Conservation (phyloP, 768 basidiomycete genomes). For the Russula compacta region DNA sequence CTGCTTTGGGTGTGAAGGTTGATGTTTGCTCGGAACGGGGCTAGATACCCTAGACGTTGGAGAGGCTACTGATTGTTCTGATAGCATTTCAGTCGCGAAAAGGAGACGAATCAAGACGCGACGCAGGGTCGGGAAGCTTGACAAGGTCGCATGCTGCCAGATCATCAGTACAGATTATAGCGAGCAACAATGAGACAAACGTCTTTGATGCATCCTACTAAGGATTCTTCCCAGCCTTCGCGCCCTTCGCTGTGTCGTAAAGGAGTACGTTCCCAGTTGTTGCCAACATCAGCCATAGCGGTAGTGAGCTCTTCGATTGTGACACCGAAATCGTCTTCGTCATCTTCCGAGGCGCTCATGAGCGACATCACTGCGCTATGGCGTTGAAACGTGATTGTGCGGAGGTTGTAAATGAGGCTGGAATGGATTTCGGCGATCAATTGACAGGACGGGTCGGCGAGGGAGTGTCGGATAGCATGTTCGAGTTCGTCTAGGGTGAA, state of each 20-base stretch:
- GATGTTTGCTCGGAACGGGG: conserved; percentile 33
- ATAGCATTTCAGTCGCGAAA: conserved; percentile 51
- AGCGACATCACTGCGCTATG: conserved; percentile 69
- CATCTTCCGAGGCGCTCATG: conserved; percentile 33
- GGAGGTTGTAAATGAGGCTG: conserved; percentile 77
- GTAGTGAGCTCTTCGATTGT: conserved; percentile 52
- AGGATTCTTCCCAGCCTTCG: conserved; percentile 85
- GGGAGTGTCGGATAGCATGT: conserved; percentile 70
- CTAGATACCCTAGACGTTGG: conserved; percentile 39
- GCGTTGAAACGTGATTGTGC: conserved; percentile 70
- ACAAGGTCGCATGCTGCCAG: conserved; percentile 59
- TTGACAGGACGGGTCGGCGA: conserved; percentile 56
- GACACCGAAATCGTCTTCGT: conserved; percentile 43
- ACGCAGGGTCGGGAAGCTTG: conserved; percentile 65
- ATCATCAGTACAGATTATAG: not conserved
- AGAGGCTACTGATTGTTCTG: conserved; percentile 36
- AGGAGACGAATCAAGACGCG: conserved; percentile 63
- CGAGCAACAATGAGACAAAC: conserved; percentile 41
- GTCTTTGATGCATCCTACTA: conserved; percentile 83
- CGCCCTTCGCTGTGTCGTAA: conserved; percentile 65
- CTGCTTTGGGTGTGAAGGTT: conserved; percentile 47
- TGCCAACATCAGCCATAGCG: conserved; percentile 73
- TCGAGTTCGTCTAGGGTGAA: conserved; percentile 94
- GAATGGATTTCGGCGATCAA: conserved; percentile 87
- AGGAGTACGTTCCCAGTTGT: conserved; percentile 77